A percentile compares a stretch with the other conserved stretches of the same genome.
phyloP scores from a whole-genome alignment of 1,284 basidiomycete genomes.

The Clitocybe nebularis region DNA sequence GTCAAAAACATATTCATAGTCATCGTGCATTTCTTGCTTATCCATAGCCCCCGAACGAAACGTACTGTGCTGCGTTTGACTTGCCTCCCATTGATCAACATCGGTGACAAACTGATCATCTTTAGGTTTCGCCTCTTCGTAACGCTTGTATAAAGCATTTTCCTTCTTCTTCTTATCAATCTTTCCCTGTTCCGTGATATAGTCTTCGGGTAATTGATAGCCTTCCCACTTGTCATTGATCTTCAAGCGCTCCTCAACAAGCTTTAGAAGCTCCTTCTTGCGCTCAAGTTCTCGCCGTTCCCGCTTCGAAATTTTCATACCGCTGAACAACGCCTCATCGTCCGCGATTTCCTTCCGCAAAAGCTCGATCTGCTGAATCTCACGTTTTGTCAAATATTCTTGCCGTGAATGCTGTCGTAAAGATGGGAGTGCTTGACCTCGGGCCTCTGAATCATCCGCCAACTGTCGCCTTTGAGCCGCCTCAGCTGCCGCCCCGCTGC shows the following conservation, averaged over 20 bases:
- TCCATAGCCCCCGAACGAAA: slow-evolving; percentile 90
- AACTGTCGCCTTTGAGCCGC: slow-evolving; percentile 77
- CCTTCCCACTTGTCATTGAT: slow-evolving; percentile 95
- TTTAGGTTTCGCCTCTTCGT: slow-evolving; percentile 87
- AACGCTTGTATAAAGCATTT: slow-evolving; percentile 89
- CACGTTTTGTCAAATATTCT: slow-evolving; percentile 94
- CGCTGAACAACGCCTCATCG: slow-evolving; percentile 83
- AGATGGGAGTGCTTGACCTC: slow-evolving; percentile 76
- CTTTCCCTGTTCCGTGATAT: slow-evolving; percentile 98
- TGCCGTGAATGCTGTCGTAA: slow-evolving; percentile 85
- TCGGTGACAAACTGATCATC: slow-evolving; percentile 94
- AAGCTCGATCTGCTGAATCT: slow-evolving; percentile 93
- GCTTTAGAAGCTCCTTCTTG: slow-evolving; percentile 88
- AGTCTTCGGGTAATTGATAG: slow-evolving; percentile 94
- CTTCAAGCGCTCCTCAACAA: slow-evolving; percentile 91
- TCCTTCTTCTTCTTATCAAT: slow-evolving; percentile 97
- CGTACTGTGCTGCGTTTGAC: slow-evolving; percentile 87
- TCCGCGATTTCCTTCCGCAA: slow-evolving; percentile 91
- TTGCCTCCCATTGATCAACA: slow-evolving; percentile 93
- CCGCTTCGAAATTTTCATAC: slow-evolving; percentile 84
- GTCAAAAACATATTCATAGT: slow-evolving; percentile 98
- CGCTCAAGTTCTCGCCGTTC: slow-evolving; percentile 82
- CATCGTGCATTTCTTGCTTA: slow-evolving; percentile 74
- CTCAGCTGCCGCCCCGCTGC: slow-evolving; percentile 72
- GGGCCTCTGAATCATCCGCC: slow-evolving; percentile 81